phyloP scores from a whole-genome alignment of 306 rosid genomes.

The Lathyrus sativus region DNA sequence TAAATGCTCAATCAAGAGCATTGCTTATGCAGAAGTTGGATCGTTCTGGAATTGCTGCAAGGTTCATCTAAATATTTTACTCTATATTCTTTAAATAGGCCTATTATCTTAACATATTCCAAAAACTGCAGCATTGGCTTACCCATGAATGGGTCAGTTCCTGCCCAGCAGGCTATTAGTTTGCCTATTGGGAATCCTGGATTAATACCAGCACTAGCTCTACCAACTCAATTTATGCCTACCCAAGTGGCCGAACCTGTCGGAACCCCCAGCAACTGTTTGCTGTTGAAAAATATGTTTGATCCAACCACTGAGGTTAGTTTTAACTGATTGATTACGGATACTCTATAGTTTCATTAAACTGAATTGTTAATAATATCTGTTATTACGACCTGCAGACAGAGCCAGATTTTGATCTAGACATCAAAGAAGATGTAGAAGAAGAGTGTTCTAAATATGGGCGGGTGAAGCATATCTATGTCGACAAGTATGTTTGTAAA shows the following conservation, averaged over 20 bases:
- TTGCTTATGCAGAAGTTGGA: conserved; percentile 93
- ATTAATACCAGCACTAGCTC: conserved; percentile 50
- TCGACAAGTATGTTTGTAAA: conserved; percentile 73
- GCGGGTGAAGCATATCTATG: conserved; percentile 81
- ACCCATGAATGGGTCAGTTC: conserved; percentile 72
- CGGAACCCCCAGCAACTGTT: conserved; percentile 87
- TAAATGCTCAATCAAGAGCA: conserved; percentile 98
- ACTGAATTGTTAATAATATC: conserved; percentile 33
- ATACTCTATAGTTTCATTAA: conserved; percentile 14
- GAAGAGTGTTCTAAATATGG: conserved; percentile 96
- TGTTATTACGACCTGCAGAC: conserved; percentile 52
- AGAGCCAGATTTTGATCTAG: conserved; percentile 87
- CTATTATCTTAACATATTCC: conserved; percentile 20
- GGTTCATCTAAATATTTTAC: conserved; percentile 51
- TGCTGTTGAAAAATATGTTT: conserved; percentile 91
- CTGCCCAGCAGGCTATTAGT: conserved; percentile 51
- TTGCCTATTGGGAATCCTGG: conserved; percentile 78
- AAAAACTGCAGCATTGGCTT: conserved; percentile 72
- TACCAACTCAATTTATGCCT: conserved; percentile 58
- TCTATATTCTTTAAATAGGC: neutral
- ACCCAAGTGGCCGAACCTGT: conserved; percentile 60
- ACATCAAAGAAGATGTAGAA: conserved; percentile 92
- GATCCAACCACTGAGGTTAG: conserved; percentile 92
- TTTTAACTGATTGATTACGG: conserved; percentile 27
- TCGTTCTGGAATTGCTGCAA: conserved; percentile 91